Base-by-base conservation (phyloP, 2,329 filamentous ascomycete species). In the Xylaria sp. region DNA sequence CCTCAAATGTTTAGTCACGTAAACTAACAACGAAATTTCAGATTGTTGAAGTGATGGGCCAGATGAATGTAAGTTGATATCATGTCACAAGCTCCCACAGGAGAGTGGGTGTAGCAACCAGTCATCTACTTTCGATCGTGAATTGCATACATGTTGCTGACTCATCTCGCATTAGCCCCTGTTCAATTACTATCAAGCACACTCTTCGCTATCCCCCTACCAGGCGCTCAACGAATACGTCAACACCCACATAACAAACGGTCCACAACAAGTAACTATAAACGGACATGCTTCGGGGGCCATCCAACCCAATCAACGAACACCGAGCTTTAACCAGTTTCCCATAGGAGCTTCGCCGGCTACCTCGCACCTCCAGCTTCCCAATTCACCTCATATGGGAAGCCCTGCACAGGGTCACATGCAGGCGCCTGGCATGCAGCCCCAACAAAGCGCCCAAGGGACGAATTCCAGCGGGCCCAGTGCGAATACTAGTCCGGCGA, bases 401-500 rank as follows among this genome's bases (percentile, higher is more conserved):
- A 90, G 87, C 76, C 89, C 89, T 9, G 88, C 87, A 20, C 85
- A 86, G 15, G 87, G 86, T 18, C 83, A 86, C 60, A 89, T 90
- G 84, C 87, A 89, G 77, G 87, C 88, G 60, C 89, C 89, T 25
- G 83, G 83, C 69, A 91, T 91, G 89, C 87, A 89, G 76, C 81
- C 89, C 68, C 89, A 91, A 76, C 87, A 88, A 70, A 91, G 89
- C 76, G 89, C 91, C 76, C 89, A 91, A 76, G 89, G 89, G 45
- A 90, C 89, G 36, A 88, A 82, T 76, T 90, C 89, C 10, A 89
- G 87, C 76, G 89, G 88, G 1, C 88, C 88, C 7, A 91, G 88
- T 75, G 88, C 89, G 65, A 91, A 90, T 79, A 91, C 89, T 5
- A 89, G 87, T 36, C 88, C 88, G 45, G 84, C 86, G 28, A 87